Evolutionary conservation across 192 early-diverging fungal genomes (phyloP), one percentile per base, ranked within the genome.

Genomic region (Entrophospora sp.): DNA sequence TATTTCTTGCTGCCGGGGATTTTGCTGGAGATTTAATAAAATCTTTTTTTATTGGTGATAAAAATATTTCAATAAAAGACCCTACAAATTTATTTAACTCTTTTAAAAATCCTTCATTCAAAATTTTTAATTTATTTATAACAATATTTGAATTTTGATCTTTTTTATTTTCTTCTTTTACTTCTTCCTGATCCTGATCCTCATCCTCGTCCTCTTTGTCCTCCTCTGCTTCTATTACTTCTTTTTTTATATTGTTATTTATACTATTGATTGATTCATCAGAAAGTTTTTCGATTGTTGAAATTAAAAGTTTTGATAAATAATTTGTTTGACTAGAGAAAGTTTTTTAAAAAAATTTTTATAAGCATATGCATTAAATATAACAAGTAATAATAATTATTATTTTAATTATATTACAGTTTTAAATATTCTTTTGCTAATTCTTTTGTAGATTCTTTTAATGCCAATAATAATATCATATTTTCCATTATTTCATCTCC

Each of bases 31-130:
- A 42, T 34, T 60, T 42, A 2, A 9, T 28, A 5, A 27, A 12
- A 34, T 4, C 13, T 43, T 40, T 24, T 30, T 25, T 60, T 43
- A 16, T 13, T n/a, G 38, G 59, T 28, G 1, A 44, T 31, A 83
- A 63, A 60, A 81, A 85, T 35, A 71, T 78, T 14, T 30, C 74
- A 53, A 64, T 53, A 58, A 78, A 85, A 0, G 74, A 72, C 1
- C 72, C 68, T 0, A 81, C 75, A 71, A 85, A 80, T 5, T 66
- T 66, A 25, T 78, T 64, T 36, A 85, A 68, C 20, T 81, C 73
- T 14, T 64, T 67, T 36, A 85, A 57, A 63, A 67, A 79, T 24
- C 63, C 40, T 22, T 65, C 32, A 46, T 83, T 83, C 20, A 83
- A n/a, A 18, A 63, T 66, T 0, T 61, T 62, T 2, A 69, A 53